These are phyloP conservation scores for Lasiodiplodia citricola DNA, from an alignment of 2,329 filamentous ascomycete genomes.

Conservation along the genomic window DNA sequence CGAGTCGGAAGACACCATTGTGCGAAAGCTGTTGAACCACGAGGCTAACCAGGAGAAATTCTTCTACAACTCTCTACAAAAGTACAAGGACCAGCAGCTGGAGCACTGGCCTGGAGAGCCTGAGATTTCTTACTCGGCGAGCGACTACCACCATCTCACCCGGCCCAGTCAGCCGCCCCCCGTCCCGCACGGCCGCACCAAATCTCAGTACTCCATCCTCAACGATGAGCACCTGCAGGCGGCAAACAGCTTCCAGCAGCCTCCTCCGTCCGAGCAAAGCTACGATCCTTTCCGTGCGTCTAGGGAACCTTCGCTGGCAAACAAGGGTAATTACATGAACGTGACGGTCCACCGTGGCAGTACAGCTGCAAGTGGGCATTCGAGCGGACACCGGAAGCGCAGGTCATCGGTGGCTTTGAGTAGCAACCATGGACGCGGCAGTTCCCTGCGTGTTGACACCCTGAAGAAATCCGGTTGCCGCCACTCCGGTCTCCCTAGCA, in stretches of 20 bases:
- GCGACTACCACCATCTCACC: constrained; percentile 74
- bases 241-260: constrained; percentile 56
- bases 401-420: constrained; percentile 11
- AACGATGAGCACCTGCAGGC: constrained; percentile 59
- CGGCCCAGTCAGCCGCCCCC: constrained; percentile 30
- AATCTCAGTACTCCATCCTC: constrained; percentile 62
- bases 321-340: constrained; percentile 52
- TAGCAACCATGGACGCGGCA: constrained; percentile 44
- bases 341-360: constrained; percentile 68
- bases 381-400: constrained; percentile 1
- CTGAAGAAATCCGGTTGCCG: constrained; percentile 40
- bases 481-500: constrained; percentile 39
- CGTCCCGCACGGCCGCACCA: constrained; percentile 48
- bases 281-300: constrained; percentile 87
- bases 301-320: constrained; percentile 44
- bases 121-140: constrained; percentile 77
- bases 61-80: constrained; percentile 85
- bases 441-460: constrained; percentile 50
- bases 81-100: constrained; percentile 81
- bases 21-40: constrained; percentile 65
- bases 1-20: constrained; percentile 73
- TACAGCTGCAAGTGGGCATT: constrained; percentile 40
- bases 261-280: constrained; percentile 62
- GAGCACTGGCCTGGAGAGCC: constrained; percentile 82
- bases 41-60: constrained; percentile 85